These are phyloP conservation scores for Nicotiana rustica DNA, from an alignment of 305 asterid species.

Conservation along the genomic window DNA sequence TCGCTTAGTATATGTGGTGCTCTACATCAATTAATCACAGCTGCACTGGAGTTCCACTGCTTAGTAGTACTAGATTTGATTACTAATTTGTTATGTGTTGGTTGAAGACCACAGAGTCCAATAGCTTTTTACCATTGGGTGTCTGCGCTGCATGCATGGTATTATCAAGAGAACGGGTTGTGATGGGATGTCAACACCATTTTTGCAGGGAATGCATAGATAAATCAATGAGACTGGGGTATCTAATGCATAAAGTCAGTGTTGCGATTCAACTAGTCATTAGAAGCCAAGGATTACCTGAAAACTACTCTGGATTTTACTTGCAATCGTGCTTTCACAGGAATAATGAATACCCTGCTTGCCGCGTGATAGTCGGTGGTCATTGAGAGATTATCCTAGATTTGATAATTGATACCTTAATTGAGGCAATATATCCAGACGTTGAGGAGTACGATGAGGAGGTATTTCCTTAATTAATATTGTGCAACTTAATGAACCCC, in stretches of 20 bases:
- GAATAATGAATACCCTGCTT: slow-evolving; percentile 58
- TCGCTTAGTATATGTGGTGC: not conserved
- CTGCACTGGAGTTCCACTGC: slow-evolving; percentile 15
- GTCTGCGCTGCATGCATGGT: slow-evolving; percentile 39
- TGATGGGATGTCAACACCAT: slow-evolving; percentile 57
- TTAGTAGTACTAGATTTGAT: not conserved
- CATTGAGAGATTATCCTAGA: slow-evolving; percentile 53
- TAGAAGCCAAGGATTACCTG: slow-evolving; percentile 7
- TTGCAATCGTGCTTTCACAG: slow-evolving; percentile 35
- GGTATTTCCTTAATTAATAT: slow-evolving; percentile 37
- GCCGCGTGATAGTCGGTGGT: slow-evolving; percentile 52
- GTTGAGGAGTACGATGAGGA: slow-evolving; percentile 49
- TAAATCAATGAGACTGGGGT: slow-evolving; percentile 59
- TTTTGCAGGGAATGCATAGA: slow-evolving; percentile 59
- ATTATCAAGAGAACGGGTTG: slow-evolving; percentile 52
- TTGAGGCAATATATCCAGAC: slow-evolving; percentile 49
- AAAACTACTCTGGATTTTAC: not conserved
- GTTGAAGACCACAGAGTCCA: too few relatives aligned
- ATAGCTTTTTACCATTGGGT: not conserved
- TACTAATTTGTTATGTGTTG: too few relatives aligned
- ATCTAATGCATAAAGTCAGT: slow-evolving; percentile 9
- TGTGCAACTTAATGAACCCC: not conserved
- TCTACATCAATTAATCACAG: slow-evolving; percentile 22
- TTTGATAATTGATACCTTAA: slow-evolving; percentile 52
- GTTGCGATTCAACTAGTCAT: not conserved